A percentile compares a stretch with the other conserved stretches of the same genome.
These are phyloP conservation scores for Kregervanrija fluxuum DNA, from an alignment of 805 yeast species.

Conservation along the genomic window DNA sequence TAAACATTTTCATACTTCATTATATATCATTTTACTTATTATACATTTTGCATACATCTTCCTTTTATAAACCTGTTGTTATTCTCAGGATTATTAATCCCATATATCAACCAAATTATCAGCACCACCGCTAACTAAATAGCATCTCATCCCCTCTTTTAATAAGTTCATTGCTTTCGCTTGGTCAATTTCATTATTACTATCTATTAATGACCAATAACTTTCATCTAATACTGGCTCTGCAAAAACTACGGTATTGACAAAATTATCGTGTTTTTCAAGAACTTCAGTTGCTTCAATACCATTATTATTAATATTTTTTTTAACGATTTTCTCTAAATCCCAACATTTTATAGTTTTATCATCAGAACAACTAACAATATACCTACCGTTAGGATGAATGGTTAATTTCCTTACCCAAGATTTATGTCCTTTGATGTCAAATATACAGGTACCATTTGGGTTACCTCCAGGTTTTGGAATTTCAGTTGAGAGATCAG, in stretches of 20 bases:
- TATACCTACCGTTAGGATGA: conserved; percentile 70
- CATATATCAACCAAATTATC: conserved; percentile 52
- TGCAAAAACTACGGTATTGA: conserved; percentile 56
- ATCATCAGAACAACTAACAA: conserved; percentile 76
- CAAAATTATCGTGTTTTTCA: conserved; percentile 67
- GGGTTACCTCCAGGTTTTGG: conserved; percentile 45
- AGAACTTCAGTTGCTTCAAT: conserved; percentile 27
- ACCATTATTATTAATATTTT: conserved; percentile 26
- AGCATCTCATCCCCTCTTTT: conserved; percentile 49
- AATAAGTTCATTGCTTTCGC: conserved; percentile 25
- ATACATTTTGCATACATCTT: neutral
- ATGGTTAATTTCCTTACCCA: conserved; percentile 71
- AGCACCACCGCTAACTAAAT: conserved; percentile 57
- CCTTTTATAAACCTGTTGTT: neutral
- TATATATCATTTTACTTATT: neutral
- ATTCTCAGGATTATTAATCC: conserved; percentile 21
- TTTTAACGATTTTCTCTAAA: conserved; percentile 26
- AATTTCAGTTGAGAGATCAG: conserved; percentile 33
- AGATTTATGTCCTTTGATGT: conserved; percentile 69
- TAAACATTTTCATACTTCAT: neutral
- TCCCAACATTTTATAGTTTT: conserved; percentile 76
- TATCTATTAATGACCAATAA: conserved; percentile 7
- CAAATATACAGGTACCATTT: conserved; percentile 50
- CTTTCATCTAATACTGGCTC: conserved; percentile 28
- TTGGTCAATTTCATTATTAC: conserved; percentile 18